Conservation (phyloP, 2,329 filamentous ascomycete species). For the Sporothrix mexicana region DNA sequence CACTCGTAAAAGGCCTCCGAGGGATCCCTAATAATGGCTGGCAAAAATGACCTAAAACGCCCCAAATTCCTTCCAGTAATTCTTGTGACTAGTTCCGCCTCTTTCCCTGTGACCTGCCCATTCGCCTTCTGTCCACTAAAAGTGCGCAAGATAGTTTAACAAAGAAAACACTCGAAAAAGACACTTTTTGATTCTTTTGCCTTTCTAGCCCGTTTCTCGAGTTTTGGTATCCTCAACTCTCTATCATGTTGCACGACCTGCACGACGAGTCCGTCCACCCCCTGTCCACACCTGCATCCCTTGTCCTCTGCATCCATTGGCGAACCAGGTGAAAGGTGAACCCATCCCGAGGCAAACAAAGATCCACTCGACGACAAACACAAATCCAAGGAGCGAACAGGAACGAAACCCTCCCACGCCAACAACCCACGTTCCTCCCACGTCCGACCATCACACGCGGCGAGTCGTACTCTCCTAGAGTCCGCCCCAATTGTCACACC, state of each 20-base stretch:
- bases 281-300: neutral
- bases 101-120: neutral
- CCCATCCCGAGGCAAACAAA: neutral
- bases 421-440: slow-evolving; percentile 17
- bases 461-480: neutral
- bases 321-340: neutral
- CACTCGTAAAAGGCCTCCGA: neutral
- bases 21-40: neutral
- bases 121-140: slow-evolving; percentile 16
- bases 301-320: neutral
- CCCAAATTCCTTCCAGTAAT: neutral
- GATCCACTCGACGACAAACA: slow-evolving; percentile 10
- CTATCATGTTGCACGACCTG: slow-evolving; percentile 23
- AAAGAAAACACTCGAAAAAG: neutral
- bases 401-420: neutral
- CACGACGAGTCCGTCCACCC: slow-evolving; percentile 3
- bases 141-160: neutral
- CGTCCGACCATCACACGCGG: neutral
- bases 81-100: slow-evolving; percentile 5
- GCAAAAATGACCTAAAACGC: neutral
- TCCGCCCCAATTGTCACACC: neutral
- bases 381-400: neutral
- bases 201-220: neutral
- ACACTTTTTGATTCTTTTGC: slow-evolving; percentile 5
- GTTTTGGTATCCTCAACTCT: neutral